A percentile compares a stretch with the other conserved stretches of the same genome.
Evolutionary conservation across 768 basidiomycete genomes (phyloP).

Genomic region (Boletellus emodensis): DNA sequence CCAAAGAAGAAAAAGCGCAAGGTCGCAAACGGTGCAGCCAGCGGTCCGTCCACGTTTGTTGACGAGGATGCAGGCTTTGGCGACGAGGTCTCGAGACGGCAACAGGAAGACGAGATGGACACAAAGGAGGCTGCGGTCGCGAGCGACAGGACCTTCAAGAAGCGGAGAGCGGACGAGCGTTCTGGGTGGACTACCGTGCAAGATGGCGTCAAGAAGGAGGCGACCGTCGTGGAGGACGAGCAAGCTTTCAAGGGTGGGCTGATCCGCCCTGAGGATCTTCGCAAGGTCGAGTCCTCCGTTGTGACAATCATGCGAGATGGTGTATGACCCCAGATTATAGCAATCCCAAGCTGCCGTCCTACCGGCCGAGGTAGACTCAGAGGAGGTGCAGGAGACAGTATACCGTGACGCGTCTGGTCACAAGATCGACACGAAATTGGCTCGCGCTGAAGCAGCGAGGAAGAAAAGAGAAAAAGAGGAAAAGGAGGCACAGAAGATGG

Average conservation of each 20-base stretch:
- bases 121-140: constrained; percentile 63
- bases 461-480: constrained; percentile 80
- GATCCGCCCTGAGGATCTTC: constrained; percentile 70
- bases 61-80: constrained; percentile 78
- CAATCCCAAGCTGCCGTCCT: constrained; percentile 40
- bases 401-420: constrained; percentile 89
- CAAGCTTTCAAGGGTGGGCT: constrained; percentile 68
- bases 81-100: constrained; percentile 41
- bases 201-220: constrained; percentile 47
- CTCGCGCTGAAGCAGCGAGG: constrained; percentile 78
- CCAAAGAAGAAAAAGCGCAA: constrained; percentile 69
- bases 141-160: constrained; percentile 75
- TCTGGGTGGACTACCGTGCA: constrained; percentile 70
- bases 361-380: constrained; percentile 35
- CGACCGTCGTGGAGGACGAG: constrained; percentile 49
- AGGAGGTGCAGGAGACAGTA: constrained; percentile 74
- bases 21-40: constrained; percentile 27
- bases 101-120: constrained; percentile 53
- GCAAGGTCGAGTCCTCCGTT: constrained; percentile 39
- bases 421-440: constrained; percentile 85
- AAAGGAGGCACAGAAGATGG: constrained; percentile 87
- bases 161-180: constrained; percentile 52
- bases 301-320: neutral
- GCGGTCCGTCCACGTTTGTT: constrained; percentile 35
- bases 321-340: constrained; percentile 6